These are phyloP conservation scores for Craterostigma plantagineum DNA, from an alignment of 257 asterid genomes.

Conservation along the genomic window DNA sequence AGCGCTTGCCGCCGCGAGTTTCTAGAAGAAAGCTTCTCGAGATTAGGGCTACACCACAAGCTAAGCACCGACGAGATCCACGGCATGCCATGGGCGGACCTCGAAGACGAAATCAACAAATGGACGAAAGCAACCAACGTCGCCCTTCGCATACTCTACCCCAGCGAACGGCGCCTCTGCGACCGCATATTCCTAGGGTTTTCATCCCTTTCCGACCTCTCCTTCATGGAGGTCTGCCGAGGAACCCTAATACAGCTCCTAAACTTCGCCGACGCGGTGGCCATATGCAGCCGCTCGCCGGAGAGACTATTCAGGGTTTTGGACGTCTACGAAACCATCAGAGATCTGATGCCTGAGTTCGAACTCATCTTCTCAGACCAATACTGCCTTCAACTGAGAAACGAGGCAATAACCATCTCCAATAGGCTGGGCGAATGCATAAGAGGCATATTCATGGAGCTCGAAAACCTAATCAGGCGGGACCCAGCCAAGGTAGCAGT, in stretches of 20 bases:
- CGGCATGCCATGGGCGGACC: slow-evolving; percentile 75
- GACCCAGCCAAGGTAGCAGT: slow-evolving; percentile 78
- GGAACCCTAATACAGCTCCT: slow-evolving; percentile 69
- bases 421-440: slow-evolving; percentile 78
- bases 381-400: slow-evolving; percentile 49
- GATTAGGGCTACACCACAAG: slow-evolving; percentile 56
- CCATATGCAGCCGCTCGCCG: slow-evolving; percentile 84
- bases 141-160: slow-evolving; percentile 57
- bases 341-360: slow-evolving; percentile 82
- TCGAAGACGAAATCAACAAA: slow-evolving; percentile 81
- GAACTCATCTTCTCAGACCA: slow-evolving; percentile 76
- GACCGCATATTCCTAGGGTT: slow-evolving; percentile 65
- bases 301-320: slow-evolving; percentile 83
- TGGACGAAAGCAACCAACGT: slow-evolving; percentile 82
- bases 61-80: slow-evolving; percentile 80
- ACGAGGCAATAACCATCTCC: slow-evolving; percentile 73
- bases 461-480: slow-evolving; percentile 80
- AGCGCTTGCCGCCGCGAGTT: slow-evolving; percentile 72
- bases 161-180: slow-evolving; percentile 81
- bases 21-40: slow-evolving; percentile 82
- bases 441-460: slow-evolving; percentile 84
- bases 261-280: slow-evolving; percentile 84
- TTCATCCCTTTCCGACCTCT: slow-evolving; percentile 55
- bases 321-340: slow-evolving; percentile 73
- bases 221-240: slow-evolving; percentile 93